phyloP scores from a whole-genome alignment of 768 basidiomycete genomes.

The Lactifluus subvellereus region DNA sequence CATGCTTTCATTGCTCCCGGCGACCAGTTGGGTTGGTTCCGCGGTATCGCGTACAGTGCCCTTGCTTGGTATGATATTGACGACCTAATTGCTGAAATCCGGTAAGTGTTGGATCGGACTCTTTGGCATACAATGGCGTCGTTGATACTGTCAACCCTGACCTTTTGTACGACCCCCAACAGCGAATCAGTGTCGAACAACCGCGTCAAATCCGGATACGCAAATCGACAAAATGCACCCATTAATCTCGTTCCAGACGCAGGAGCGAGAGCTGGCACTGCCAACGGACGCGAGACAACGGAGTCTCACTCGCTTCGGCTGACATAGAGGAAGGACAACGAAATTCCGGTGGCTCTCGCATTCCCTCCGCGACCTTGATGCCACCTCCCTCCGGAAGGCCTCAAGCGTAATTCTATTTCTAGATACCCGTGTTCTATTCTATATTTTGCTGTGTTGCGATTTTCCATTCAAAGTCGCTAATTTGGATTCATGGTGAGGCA shows the following conservation, averaged over 20 bases:
- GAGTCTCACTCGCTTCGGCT: constrained; percentile 42
- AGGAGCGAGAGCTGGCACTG: constrained; percentile 57
- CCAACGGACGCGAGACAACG: constrained; percentile 60
- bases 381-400: not conserved
- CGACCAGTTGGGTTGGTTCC: constrained; percentile 69
- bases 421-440: not conserved
- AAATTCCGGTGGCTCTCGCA: not conserved
- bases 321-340: constrained; percentile 25
- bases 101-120: constrained; percentile 39
- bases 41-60: constrained; percentile 58
- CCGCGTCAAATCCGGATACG: constrained; percentile 72
- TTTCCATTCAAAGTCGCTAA: not conserved
- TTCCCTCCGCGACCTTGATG: not conserved
- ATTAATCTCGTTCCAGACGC: constrained; percentile 71
- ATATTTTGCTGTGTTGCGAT: not conserved
- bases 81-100: constrained; percentile 75
- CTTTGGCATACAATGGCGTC: not conserved
- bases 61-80: constrained; percentile 73
- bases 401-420: not conserved
- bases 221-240: constrained; percentile 49
- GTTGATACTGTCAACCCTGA: not conserved
- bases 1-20: constrained; percentile 66
- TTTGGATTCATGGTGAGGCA: not conserved
- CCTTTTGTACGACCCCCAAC: not conserved
- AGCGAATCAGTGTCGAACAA: constrained; percentile 82